Evolutionary conservation across 306 rosid genomes (phyloP).

Genomic region (Vigna unguiculata): DNA sequence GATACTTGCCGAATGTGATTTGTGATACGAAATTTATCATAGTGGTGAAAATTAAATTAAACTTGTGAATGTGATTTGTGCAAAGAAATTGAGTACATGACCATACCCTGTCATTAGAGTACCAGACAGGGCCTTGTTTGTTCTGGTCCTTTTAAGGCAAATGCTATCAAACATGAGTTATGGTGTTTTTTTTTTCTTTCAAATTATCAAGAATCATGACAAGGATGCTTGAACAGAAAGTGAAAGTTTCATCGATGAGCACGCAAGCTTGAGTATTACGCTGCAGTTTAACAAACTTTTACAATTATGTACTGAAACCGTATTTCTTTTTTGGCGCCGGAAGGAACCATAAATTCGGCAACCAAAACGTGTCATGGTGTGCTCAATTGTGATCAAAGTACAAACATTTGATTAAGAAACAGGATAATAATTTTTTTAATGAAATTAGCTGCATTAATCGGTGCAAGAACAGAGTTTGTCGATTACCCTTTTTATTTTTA

Average conservation of each 20-base stretch:
- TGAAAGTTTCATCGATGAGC: neutral
- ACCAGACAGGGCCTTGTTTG: neutral
- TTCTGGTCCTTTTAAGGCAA: neutral
- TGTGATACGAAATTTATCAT: too few species aligned
- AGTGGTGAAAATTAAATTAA: neutral
- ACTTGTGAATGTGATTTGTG: neutral
- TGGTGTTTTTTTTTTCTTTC: slow-evolving; percentile 4
- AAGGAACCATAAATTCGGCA: slow-evolving; percentile 22
- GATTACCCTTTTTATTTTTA: neutral
- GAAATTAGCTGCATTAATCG: slow-evolving; percentile 16
- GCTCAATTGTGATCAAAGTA: neutral
- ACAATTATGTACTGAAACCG: neutral
- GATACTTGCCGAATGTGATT: too few species aligned
- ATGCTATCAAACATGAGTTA: neutral
- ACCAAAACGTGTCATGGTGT: neutral
- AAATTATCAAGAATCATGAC: slow-evolving; percentile 26
- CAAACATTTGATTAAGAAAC: neutral
- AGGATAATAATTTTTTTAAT: neutral
- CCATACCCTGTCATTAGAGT: neutral
- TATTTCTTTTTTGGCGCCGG: neutral
- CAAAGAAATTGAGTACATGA: slow-evolving; percentile 15
- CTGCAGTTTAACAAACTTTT: neutral
- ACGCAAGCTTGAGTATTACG: slow-evolving; percentile 16
- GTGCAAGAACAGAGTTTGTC: slow-evolving; percentile 17
- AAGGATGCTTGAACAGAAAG: slow-evolving; percentile 35